Percentiles rank a stretch among this genome's conserved stretches.
These are phyloP conservation scores for Saturnispora hagleri DNA, from an alignment of 805 yeast species.

Conservation along the genomic window DNA sequence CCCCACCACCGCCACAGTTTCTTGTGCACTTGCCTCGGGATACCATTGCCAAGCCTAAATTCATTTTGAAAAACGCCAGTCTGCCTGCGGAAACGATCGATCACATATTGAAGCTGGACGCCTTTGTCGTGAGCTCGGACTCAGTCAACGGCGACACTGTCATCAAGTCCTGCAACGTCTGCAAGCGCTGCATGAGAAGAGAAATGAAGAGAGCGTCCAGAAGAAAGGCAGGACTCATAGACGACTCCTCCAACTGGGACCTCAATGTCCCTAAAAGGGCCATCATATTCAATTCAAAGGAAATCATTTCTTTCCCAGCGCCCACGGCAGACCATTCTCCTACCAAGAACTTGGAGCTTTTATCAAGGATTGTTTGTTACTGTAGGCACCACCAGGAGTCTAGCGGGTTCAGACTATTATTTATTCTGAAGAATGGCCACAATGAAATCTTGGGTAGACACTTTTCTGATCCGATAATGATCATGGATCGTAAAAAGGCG, in stretches of 20 bases:
- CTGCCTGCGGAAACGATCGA: slow-evolving; percentile 41
- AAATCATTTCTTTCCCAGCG: slow-evolving; percentile 65
- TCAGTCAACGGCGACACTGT: slow-evolving; percentile 9
- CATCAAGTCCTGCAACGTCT: slow-evolving; percentile 54
- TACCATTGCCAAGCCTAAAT: slow-evolving; percentile 78
- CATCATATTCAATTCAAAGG: slow-evolving; percentile 84
- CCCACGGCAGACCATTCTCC: slow-evolving; percentile 31
- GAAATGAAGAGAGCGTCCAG: slow-evolving; percentile 92
- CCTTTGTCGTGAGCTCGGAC: slow-evolving; percentile 50
- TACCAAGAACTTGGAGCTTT: slow-evolving; percentile 36
- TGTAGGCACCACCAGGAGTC: slow-evolving; percentile 91
- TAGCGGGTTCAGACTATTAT: slow-evolving; percentile 70
- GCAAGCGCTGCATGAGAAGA: slow-evolving; percentile 82
- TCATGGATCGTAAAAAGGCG: slow-evolving; percentile 87
- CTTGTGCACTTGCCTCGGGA: slow-evolving; percentile 78
- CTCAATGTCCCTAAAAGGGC: slow-evolving; percentile 70
- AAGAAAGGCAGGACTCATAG: slow-evolving; percentile 69
- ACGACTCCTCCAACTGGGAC: slow-evolving; percentile 72
- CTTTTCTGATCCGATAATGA: slow-evolving; percentile 68
- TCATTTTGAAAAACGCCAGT: slow-evolving; percentile 47
- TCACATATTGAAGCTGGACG: slow-evolving; percentile 59
- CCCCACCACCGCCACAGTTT: slow-evolving; percentile 70
- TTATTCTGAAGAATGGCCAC: slow-evolving; percentile 52
- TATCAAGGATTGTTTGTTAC: slow-evolving; percentile 84
- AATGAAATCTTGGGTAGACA: slow-evolving; percentile 65